Conservation (phyloP, 495 filamentous ascomycete genomes). For the Aspergillus steynii region DNA sequence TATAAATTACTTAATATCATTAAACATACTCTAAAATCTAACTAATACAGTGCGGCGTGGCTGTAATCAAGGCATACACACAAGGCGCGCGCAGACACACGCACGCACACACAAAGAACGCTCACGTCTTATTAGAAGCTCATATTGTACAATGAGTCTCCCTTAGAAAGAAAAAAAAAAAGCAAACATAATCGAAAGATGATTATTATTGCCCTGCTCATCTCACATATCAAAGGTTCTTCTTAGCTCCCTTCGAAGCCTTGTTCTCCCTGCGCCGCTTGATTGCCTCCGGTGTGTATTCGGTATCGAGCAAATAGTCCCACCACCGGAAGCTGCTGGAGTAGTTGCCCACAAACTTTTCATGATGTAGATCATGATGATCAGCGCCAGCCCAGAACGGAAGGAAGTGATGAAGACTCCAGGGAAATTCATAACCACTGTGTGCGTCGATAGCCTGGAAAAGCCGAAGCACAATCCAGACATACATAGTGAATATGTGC, state of each 20-base stretch:
- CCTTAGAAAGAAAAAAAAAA: neutral
- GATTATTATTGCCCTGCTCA: slow-evolving; percentile 18
- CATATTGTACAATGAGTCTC: neutral
- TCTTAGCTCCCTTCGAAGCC: slow-evolving; percentile 63
- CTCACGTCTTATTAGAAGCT: neutral
- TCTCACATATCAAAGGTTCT: slow-evolving; percentile 18
- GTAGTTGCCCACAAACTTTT: slow-evolving; percentile 97
- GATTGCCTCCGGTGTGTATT: slow-evolving; percentile 83
- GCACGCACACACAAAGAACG: neutral
- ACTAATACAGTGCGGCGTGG: neutral
- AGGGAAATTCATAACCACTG: slow-evolving; percentile 96
- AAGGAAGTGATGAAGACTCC: slow-evolving; percentile 90
- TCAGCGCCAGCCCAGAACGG: slow-evolving; percentile 98
- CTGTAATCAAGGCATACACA: no score
- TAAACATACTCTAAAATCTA: neutral
- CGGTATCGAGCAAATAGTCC: slow-evolving; percentile 92
- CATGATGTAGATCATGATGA: slow-evolving; percentile 95
- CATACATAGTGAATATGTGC: slow-evolving; percentile 95
- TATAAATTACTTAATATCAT: neutral
- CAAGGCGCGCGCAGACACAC: no score
- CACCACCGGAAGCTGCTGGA: slow-evolving; percentile 98
- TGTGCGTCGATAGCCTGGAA: slow-evolving; percentile 99
- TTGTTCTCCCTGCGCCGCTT: slow-evolving; percentile 83
- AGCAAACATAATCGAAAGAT: neutral
- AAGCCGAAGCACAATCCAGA: slow-evolving; percentile 90